Evolutionary conservation across 1,139 yeast genomes (phyloP).

Genomic region (Meyerozyma carpophila): DNA sequence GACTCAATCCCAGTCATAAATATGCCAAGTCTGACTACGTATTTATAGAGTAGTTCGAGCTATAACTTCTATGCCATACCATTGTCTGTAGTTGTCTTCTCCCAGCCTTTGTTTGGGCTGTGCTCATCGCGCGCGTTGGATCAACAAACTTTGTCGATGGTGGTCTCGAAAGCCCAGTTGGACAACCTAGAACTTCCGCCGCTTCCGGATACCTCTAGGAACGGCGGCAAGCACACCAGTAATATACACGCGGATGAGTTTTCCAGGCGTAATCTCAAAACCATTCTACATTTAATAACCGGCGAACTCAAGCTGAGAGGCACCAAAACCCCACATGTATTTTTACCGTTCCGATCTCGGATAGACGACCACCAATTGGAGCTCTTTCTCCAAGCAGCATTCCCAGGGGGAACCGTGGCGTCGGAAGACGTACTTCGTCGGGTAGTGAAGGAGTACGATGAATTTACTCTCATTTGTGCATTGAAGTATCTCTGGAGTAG

Average conservation of each 20-base stretch:
- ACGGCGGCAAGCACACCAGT: constrained; percentile 3
- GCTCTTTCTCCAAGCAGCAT: constrained; percentile 44
- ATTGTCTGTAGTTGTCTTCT: neutral
- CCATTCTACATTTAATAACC: constrained; percentile 61
- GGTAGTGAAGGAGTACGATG: constrained; percentile 47
- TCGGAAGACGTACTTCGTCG: constrained; percentile 24
- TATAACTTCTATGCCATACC: neutral
- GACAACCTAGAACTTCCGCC: constrained; percentile 13
- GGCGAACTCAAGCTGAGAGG: constrained; percentile 56
- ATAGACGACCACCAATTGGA: constrained; percentile 54
- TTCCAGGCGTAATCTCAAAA: constrained; percentile 58
- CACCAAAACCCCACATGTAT: constrained; percentile 55
- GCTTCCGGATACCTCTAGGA: constrained; percentile 8
- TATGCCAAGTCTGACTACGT: neutral
- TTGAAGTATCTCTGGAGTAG: constrained; percentile 85
- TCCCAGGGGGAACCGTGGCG: constrained; percentile 49
- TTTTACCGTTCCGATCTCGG: constrained; percentile 66
- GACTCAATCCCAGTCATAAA: neutral
- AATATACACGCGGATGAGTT: constrained; percentile 36
- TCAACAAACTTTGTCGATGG: neutral
- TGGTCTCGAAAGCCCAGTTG: constrained; percentile 1
- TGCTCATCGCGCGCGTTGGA: constrained; percentile 1
- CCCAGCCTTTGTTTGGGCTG: neutral
- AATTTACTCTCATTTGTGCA: constrained; percentile 64
- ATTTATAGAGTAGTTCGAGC: neutral